phyloP scores from a whole-genome alignment of 805 yeast genomes.

The Zygoascus tannicola region DNA sequence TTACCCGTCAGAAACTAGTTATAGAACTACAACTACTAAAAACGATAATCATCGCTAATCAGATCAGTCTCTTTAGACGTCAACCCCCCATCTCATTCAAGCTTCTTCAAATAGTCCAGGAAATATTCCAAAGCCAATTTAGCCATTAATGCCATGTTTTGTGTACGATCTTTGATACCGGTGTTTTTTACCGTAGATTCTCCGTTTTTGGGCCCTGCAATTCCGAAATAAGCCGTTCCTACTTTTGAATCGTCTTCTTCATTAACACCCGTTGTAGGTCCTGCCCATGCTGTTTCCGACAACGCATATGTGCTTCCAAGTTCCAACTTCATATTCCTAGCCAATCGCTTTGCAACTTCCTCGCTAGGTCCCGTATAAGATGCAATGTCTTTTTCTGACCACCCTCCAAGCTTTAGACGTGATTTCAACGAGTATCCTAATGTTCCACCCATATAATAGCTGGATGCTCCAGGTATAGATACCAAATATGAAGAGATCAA shows the following conservation, averaged over 20 bases:
- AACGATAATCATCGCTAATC: too few species aligned
- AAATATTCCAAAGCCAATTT: conserved; percentile 52
- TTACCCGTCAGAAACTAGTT: too few species aligned
- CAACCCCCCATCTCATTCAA: too few species aligned
- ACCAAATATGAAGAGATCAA: conserved; percentile 70
- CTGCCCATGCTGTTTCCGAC: conserved; percentile 85
- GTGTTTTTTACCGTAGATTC: conserved; percentile 43
- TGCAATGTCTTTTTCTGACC: conserved; percentile 61
- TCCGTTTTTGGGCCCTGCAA: conserved; percentile 50
- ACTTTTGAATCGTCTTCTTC: conserved; percentile 20
- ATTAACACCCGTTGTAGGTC: conserved; percentile 44
- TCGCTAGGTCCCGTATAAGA: conserved; percentile 77
- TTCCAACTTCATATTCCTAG: conserved; percentile 70
- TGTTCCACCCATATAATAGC: conserved; percentile 77
- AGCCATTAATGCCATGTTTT: conserved; percentile 73
- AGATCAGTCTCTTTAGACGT: too few species aligned
- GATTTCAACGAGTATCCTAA: conserved; percentile 70
- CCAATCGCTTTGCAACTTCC: conserved; percentile 62
- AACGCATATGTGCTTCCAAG: conserved; percentile 75
- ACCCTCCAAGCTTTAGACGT: conserved; percentile 65
- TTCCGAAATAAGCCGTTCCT: conserved; percentile 66
- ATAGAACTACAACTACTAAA: too few species aligned
- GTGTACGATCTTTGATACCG: conserved; percentile 41
- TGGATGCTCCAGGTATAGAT: conserved; percentile 77
- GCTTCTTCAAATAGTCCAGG: conserved; percentile 31